These are phyloP conservation scores for Carpinus viminea DNA, from an alignment of 306 rosid genomes.

Conservation along the genomic window DNA sequence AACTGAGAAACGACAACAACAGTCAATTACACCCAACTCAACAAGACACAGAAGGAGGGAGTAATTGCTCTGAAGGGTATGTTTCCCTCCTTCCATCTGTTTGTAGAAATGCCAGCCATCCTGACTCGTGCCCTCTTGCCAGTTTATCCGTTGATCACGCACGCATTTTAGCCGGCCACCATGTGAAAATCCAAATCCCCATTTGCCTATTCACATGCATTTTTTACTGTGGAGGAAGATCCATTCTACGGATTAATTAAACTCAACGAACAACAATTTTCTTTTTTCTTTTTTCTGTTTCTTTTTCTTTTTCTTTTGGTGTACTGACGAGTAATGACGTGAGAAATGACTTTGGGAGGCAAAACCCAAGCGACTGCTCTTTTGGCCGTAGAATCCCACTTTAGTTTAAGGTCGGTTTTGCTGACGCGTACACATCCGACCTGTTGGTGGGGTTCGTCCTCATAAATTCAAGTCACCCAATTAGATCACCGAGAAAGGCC, in stretches of 20 bases:
- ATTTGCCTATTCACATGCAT: not conserved
- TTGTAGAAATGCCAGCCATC: slow-evolving; percentile 50
- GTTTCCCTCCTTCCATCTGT: slow-evolving; percentile 75
- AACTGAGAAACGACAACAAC: slow-evolving; percentile 31
- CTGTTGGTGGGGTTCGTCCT: not conserved
- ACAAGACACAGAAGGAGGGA: slow-evolving; percentile 41
- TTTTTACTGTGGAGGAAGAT: not conserved
- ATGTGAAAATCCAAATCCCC: not conserved
- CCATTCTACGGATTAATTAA: too few species aligned
- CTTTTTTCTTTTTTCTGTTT: not conserved
- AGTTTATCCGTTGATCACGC: slow-evolving; percentile 34
- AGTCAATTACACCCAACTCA: slow-evolving; percentile 55
- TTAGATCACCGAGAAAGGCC: too few species aligned
- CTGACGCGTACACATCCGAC: not conserved
- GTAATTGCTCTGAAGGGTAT: slow-evolving; percentile 20
- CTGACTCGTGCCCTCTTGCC: not conserved
- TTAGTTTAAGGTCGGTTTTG: not conserved
- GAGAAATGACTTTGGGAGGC: not conserved
- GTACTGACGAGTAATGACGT: slow-evolving; percentile 8
- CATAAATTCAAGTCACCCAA: not conserved
- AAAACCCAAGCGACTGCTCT: not conserved
- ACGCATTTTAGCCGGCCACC: slow-evolving; percentile 18
- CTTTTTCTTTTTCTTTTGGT: not conserved
- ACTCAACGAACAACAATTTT: not conserved
- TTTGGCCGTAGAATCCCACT: not conserved